phyloP scores from a whole-genome alignment of 306 rosid genomes.

The Cyamopsis tetragonoloba region DNA sequence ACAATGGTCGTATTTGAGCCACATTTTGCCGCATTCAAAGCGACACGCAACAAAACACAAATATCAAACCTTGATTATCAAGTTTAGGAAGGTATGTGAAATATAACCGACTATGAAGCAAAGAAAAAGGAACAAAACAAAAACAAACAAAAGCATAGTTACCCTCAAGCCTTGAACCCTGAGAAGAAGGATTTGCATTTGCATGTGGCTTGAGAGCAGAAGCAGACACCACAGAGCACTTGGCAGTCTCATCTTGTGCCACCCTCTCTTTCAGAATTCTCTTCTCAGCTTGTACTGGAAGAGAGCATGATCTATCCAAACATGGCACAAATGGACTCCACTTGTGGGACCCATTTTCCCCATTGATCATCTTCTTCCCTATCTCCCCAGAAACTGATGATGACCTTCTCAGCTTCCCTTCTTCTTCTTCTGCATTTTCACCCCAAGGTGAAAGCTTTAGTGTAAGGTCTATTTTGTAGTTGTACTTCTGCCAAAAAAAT shows the following conservation, averaged over 20 bases:
- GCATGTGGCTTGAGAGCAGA: neutral
- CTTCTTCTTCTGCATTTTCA: conserved; percentile 25
- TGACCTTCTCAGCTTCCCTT: conserved; percentile 18
- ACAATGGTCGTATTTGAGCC: too few relatives aligned
- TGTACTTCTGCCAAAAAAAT: neutral
- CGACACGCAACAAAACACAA: too few relatives aligned
- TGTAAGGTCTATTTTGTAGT: conserved; percentile 24
- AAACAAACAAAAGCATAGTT: neutral
- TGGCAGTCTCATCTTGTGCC: neutral
- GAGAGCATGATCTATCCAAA: conserved; percentile 16
- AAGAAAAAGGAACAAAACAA: neutral
- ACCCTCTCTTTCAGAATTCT: neutral
- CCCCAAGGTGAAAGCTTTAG: conserved; percentile 24
- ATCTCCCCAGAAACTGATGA: conserved; percentile 1
- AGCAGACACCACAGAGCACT: neutral
- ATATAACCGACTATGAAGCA: too few relatives aligned
- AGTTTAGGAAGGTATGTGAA: too few relatives aligned
- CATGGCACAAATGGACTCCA: neutral
- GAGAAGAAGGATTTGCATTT: neutral
- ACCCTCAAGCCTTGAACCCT: conserved; percentile 9
- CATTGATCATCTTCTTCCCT: neutral
- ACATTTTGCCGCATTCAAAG: too few relatives aligned
- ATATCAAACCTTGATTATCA: too few relatives aligned
- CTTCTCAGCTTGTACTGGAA: conserved; percentile 10
- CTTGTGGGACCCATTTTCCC: neutral